Evolutionary conservation across 129 eudicot species (phyloP), one percentile per base, ranked within the genome.

Genomic region (Arctium minus): DNA sequence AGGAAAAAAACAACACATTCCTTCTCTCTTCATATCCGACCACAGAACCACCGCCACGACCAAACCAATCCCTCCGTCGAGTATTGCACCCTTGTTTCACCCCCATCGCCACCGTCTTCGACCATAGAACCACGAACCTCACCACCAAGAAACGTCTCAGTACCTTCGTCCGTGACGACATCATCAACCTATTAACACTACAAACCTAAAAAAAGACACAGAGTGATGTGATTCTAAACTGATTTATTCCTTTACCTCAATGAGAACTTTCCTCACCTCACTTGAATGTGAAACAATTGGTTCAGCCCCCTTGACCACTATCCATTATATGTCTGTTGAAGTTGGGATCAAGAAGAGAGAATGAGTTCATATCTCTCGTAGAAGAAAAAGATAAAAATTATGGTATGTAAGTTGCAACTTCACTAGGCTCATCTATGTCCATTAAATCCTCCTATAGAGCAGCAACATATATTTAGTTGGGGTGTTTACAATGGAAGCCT

Each of bases 401-500:
- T 15, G 85, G 86, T 84, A 86, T 81, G 39, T 67, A 84, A 75
- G 80, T 60, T 72, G 77, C 86, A 71, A 70, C 76, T 85, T 79
- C 89, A 48, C 75, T 77, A 42, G 91, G 89, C 64, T 89, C 94
- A 86, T 96, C 98, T 60, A 96, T 84, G 32, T 93, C 98, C 98
- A 96, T 96, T 12, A 78, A 86, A 90, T 96, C 99, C 75, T 90
- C 92, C 7, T 56, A 89, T 71, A 86, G 44, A 74, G 88, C 85
- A 81, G 89, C 78, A 70, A 84, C 87, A 77, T 91, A 31, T 76
- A 92, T 48, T 74, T 76, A 22, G 27, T 22, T 0, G 27, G 27
- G 27, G 27, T 22, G 27, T 22, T 22, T 22, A 22, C 27, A 22
- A 22, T 22, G 27, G 27, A 22, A 22, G 27, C 27, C 27, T 22